These are phyloP conservation scores for Sporothrix sp. DNA, from an alignment of 2,329 filamentous ascomycete species.

Conservation along the genomic window DNA sequence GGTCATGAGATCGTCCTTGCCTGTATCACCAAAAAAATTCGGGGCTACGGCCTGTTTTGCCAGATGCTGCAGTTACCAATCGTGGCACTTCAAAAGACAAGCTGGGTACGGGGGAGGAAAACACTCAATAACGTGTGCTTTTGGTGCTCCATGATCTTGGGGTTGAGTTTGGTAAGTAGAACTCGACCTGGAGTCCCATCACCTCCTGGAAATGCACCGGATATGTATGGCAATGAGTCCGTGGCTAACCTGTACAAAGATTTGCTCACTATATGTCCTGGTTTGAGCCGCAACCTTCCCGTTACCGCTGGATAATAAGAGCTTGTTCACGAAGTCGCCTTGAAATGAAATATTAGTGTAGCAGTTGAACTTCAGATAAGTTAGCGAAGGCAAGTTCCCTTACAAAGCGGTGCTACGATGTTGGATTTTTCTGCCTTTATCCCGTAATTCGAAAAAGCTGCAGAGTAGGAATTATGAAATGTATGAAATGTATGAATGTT, in stretches of 20 bases:
- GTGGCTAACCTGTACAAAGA: slow-evolving; percentile 26
- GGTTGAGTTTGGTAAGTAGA: slow-evolving; percentile 68
- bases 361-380: too few relatives aligned
- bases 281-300: slow-evolving; percentile 24
- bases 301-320: too few relatives aligned
- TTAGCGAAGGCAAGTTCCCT: too few relatives aligned
- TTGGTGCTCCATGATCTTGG: slow-evolving; percentile 86
- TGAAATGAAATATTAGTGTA: too few relatives aligned
- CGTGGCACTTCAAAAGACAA: slow-evolving; percentile 78
- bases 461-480: not conserved
- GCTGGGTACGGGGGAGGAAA: slow-evolving; percentile 61
- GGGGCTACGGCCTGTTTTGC: slow-evolving; percentile 85
- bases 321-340: too few relatives aligned
- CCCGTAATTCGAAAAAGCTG: too few relatives aligned
- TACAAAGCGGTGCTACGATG: too few relatives aligned
- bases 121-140: slow-evolving; percentile 84
- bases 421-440: too few relatives aligned
- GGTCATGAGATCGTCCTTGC: slow-evolving; percentile 96
- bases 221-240: too few relatives aligned
- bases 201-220: too few relatives aligned
- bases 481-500: too few relatives aligned
- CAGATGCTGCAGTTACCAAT: slow-evolving; percentile 98
- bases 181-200: too few relatives aligned
- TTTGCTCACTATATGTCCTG: slow-evolving; percentile 45
- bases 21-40: slow-evolving; percentile 92